Evolutionary conservation across 2,329 filamentous ascomycete genomes (phyloP), one percentile per base, ranked within the genome.

Genomic region (Aspergillus neoniger): DNA sequence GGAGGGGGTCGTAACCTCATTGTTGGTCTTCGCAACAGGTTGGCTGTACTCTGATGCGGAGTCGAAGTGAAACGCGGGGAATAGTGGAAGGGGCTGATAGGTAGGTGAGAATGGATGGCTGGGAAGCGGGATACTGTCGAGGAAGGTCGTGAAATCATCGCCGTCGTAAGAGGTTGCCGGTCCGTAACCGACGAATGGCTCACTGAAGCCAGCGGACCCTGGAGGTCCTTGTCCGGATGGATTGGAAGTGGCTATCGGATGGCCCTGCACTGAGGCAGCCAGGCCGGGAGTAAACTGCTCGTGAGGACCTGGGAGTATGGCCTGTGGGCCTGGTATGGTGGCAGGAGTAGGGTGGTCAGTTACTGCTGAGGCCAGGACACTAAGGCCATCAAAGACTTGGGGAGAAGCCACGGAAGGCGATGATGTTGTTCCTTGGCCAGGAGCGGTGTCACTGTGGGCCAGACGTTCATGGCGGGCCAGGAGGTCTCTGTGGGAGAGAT

Each of bases 111-210:
- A 75, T 2, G 72, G 70, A 21, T 75, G 71, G 44, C 68, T 75
- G 2, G 73, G 72, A 14, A 75, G 55, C 0, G 72, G 70, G 10
- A 75, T 71, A 52, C 71, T 74, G 32, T 75, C 73, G 28, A 75
- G 58, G 19, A 75, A 75, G 0, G 73, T 74, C 2, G 73, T 74
- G 19, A 75, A 75, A 47, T 75, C 72, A 49, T 73, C 71, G 0
- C 69, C 71, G n/a, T 71, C 69, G 17, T 73, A 71, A 3, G 65
- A 43, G 1, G 59, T 55, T 0, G 68, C 43, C 1, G 64, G 21
- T 9, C 65, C 67, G 61, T 72, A 73, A 6, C 68, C 70, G 2
- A 63, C 50, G 9, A 69, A 67, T 4, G 70, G 60, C 41, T 69
- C 64, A 50, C 53, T 66, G 28, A 69, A 71, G 9, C 57, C 62